These are phyloP conservation scores for Xerocomus brunneocitrinus DNA, from an alignment of 768 basidiomycete genomes.

Conservation along the genomic window DNA sequence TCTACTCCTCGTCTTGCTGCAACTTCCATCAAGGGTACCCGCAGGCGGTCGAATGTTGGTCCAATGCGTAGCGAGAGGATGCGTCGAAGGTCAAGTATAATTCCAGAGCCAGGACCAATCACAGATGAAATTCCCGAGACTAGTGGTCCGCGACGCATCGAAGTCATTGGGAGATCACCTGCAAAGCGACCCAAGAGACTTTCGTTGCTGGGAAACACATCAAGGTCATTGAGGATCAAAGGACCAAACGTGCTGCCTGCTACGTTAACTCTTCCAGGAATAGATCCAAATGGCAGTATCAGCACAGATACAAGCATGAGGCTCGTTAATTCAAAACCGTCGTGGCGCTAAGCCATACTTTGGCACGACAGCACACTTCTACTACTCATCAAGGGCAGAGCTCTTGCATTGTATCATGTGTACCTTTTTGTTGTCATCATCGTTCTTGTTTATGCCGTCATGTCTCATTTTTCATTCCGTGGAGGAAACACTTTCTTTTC, in stretches of 20 bases:
- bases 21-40: slow-evolving; percentile 35
- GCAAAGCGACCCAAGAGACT: slow-evolving; percentile 56
- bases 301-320: slow-evolving; percentile 48
- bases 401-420: slow-evolving; percentile 17
- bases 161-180: slow-evolving; percentile 45
- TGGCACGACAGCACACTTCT: not conserved
- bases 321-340: slow-evolving; percentile 40
- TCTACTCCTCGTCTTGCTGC: slow-evolving; percentile 39
- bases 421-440: slow-evolving; percentile 11
- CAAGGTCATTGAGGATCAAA: slow-evolving; percentile 35
- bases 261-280: slow-evolving; percentile 29
- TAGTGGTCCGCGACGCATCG: slow-evolving; percentile 38
- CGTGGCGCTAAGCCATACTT: slow-evolving; percentile 47
- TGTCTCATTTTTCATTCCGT: slow-evolving; percentile 7
- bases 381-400: slow-evolving; percentile 9
- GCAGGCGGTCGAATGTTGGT: slow-evolving; percentile 72
- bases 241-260: slow-evolving; percentile 30
- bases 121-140: slow-evolving; percentile 33
- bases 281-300: slow-evolving; percentile 40
- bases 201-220: slow-evolving; percentile 43
- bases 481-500: slow-evolving; percentile 1
- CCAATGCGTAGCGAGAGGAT: slow-evolving; percentile 69
- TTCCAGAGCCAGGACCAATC: slow-evolving; percentile 60
- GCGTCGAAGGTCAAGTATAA: slow-evolving; percentile 74
- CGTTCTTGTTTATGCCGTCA: slow-evolving; percentile 19